Conservation (phyloP, 805 yeast species). For the Spathaspora sp. region DNA sequence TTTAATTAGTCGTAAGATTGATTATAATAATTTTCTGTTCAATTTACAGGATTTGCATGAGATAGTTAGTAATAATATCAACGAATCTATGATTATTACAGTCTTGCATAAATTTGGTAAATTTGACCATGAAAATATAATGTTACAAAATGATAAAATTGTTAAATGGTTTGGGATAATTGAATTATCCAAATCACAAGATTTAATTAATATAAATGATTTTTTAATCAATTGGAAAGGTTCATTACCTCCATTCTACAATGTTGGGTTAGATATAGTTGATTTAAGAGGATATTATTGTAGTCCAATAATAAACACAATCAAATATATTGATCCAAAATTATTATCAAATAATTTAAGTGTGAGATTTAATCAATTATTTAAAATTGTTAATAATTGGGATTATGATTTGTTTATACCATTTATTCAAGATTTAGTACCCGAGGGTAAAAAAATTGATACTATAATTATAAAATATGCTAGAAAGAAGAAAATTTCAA, state of each 20-base stretch:
- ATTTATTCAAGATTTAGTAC: constrained; percentile 26
- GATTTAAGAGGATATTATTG: constrained; percentile 55
- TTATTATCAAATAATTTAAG: constrained; percentile 40
- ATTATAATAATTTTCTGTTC: constrained; percentile 13
- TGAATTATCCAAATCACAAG: constrained; percentile 29
- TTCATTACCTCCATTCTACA: constrained; percentile 59
- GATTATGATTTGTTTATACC: constrained; percentile 38
- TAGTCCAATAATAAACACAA: constrained; percentile 39
- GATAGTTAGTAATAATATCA: not conserved
- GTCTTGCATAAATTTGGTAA: constrained; percentile 46
- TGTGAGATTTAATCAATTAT: constrained; percentile 27
- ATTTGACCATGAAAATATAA: constrained; percentile 18
- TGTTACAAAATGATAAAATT: constrained; percentile 41
- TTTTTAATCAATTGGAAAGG: constrained; percentile 63
- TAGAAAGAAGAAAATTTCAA: constrained; percentile 30
- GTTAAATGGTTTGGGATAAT: constrained; percentile 64
- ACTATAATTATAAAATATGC: constrained; percentile 35
- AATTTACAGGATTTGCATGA: constrained; percentile 1
- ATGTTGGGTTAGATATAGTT: constrained; percentile 52
- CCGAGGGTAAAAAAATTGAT: constrained; percentile 34
- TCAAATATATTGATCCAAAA: constrained; percentile 52
- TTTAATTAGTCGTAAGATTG: constrained; percentile 20
- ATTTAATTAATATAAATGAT: constrained; percentile 40
- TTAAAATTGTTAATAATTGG: constrained; percentile 31
- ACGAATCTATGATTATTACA: constrained; percentile 43